Evolutionary conservation across 371 early-diverging fungal genomes (phyloP).

Genomic region (Syncephalastrum contaminatum): DNA sequence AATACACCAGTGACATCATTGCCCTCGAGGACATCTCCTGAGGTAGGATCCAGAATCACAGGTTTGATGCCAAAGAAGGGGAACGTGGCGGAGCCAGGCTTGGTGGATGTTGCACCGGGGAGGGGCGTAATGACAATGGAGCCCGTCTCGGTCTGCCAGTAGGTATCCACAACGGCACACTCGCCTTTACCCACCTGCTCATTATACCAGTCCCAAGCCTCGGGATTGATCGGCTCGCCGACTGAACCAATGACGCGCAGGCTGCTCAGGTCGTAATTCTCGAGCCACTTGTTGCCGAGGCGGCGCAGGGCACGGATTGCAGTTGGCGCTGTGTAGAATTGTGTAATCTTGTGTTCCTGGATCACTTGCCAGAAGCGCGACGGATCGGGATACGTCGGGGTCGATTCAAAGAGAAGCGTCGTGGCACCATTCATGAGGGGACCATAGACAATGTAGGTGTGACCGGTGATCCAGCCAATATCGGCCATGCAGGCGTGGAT

Average conservation of each 20-base stretch:
- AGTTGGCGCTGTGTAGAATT: conserved; percentile 99
- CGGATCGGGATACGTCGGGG: conserved; percentile 85
- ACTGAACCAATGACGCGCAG: conserved; percentile 94
- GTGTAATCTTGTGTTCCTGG: conserved; percentile 87
- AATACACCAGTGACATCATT: conserved; percentile 91
- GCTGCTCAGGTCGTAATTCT: conserved; percentile 70
- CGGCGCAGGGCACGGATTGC: conserved; percentile 94
- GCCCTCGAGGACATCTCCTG: conserved; percentile 73
- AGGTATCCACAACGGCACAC: conserved; percentile 95
- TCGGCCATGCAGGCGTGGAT: conserved; percentile 85
- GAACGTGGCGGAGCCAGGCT: conserved; percentile 95
- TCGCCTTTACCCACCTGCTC: conserved; percentile 84
- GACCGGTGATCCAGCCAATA: conserved; percentile 82
- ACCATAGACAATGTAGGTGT: conserved; percentile 94
- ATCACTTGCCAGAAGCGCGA: conserved; percentile 84
- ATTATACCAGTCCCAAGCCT: conserved; percentile 97
- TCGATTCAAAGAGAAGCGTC: conserved; percentile 91
- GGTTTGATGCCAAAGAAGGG: conserved; percentile 97
- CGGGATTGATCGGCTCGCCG: conserved; percentile 98
- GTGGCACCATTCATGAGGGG: conserved; percentile 90
- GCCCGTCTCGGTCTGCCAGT: conserved; percentile 97
- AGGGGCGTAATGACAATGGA: conserved; percentile 91
- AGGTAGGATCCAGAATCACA: conserved; percentile 78
- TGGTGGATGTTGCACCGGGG: conserved; percentile 81
- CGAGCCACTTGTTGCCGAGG: conserved; percentile 81